phyloP scores from a whole-genome alignment of 257 asterid species.

The Ophiorrhiza pumila region DNA sequence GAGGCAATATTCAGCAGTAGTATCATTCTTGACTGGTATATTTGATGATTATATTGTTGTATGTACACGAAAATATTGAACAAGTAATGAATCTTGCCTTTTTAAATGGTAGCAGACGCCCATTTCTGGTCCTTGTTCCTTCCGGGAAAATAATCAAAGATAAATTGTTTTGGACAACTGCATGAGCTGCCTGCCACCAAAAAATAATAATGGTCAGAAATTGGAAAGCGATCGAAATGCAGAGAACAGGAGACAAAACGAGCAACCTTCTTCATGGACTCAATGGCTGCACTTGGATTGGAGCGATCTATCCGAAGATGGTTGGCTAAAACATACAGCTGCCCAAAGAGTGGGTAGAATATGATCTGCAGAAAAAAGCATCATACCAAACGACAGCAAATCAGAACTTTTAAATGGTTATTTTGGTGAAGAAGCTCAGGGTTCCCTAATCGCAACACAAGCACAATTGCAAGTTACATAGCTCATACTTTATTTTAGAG shows the following conservation, averaged over 20 bases:
- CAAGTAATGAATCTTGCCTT: constrained; percentile 26
- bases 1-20: background rate
- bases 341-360: constrained; percentile 42
- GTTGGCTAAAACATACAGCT: constrained; percentile 40
- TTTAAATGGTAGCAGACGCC: constrained; percentile 42
- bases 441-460: background rate
- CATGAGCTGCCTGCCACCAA: constrained; percentile 34
- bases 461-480: no score
- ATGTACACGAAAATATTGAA: background rate
- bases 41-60: no score
- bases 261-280: constrained; percentile 37
- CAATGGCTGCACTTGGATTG: constrained; percentile 35
- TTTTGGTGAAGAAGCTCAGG: background rate
- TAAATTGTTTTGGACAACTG: constrained; percentile 30
- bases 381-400: background rate
- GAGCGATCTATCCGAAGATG: constrained; percentile 43
- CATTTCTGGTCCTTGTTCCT: constrained; percentile 48
- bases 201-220: background rate
- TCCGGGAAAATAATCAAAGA: constrained; percentile 50
- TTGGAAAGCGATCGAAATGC: background rate
- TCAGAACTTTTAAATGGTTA: background rate
- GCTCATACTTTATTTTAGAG: no score
- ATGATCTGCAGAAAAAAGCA: constrained; percentile 29
- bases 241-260: background rate
- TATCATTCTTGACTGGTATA: background rate